Evolutionary conservation across 257 asterid species (phyloP).

Genomic region (Nicotiana undulata): DNA sequence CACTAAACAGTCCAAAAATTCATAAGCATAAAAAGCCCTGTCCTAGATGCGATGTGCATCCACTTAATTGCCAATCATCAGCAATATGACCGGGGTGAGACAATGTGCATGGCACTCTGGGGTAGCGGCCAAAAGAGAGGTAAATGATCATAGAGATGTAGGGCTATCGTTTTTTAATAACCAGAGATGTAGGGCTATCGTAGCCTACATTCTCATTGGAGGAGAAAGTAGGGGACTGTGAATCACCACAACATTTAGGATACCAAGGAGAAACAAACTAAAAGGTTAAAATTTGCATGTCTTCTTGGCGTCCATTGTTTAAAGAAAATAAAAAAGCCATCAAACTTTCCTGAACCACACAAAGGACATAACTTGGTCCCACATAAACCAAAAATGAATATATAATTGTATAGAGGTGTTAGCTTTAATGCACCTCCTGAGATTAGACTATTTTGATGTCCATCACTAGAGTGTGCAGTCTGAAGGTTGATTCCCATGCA

Average conservation of each 20-base stretch:
- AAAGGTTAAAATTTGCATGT: not conserved
- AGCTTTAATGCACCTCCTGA: not conserved
- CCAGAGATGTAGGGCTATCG: not conserved
- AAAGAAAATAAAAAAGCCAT: not conserved
- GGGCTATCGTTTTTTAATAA: not conserved
- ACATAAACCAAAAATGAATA: not conserved
- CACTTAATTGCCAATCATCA: not conserved
- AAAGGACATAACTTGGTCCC: not conserved
- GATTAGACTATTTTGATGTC: not conserved
- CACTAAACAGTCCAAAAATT: no score
- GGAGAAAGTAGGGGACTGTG: not conserved
- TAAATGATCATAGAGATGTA: not conserved
- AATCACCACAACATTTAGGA: not conserved
- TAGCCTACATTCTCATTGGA: not conserved
- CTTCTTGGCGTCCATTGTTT: not conserved
- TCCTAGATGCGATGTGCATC: not conserved
- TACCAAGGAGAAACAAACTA: constrained; percentile 1
- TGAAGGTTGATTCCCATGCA: not conserved
- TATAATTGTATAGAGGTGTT: not conserved
- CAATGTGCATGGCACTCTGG: not conserved
- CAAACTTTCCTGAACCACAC: not conserved
- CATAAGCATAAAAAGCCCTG: not conserved
- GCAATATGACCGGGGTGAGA: not conserved
- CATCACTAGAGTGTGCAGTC: no score
- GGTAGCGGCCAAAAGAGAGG: not conserved